A percentile compares a stretch with the other conserved stretches of the same genome.
Evolutionary conservation across 2,329 filamentous ascomycete genomes (phyloP).

Genomic region (Nannizzia gypsea): DNA sequence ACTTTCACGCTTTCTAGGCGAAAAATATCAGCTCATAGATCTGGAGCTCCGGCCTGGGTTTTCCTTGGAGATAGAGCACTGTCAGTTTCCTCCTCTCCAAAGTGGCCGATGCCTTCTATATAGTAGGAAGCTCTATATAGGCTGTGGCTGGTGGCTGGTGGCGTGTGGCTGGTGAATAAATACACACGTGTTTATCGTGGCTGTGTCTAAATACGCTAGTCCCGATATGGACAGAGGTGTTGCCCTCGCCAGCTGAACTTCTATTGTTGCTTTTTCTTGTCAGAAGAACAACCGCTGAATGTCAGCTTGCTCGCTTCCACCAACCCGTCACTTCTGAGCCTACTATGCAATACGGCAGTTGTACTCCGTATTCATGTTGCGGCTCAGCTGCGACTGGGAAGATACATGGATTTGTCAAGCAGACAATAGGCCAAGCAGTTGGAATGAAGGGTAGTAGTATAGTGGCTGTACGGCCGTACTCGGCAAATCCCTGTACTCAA

Average conservation of each 20-base stretch:
- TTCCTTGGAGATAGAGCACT: neutral
- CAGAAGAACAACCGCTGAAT: neutral
- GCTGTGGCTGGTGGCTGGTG: slow-evolving; percentile 4
- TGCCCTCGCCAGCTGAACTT: neutral
- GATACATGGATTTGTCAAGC: neutral
- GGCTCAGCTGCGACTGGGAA: neutral
- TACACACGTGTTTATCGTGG: neutral
- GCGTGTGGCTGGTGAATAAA: neutral
- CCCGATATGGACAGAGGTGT: neutral
- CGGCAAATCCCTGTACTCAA: neutral
- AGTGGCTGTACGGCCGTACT: neutral
- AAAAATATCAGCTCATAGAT: neutral
- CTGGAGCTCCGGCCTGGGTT: neutral
- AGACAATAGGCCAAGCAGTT: neutral
- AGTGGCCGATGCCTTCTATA: neutral
- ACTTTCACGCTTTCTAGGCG: neutral
- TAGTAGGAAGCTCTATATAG: neutral
- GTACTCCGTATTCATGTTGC: neutral
- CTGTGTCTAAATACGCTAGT: neutral
- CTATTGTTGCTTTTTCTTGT: neutral
- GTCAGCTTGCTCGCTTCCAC: neutral
- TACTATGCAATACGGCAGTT: neutral
- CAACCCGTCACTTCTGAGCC: neutral
- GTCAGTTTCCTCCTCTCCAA: neutral
- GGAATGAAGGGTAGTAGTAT: neutral